These are phyloP conservation scores for Lobosporangium transversale DNA, from an alignment of 192 early-diverging fungal genomes.

Conservation along the genomic window DNA sequence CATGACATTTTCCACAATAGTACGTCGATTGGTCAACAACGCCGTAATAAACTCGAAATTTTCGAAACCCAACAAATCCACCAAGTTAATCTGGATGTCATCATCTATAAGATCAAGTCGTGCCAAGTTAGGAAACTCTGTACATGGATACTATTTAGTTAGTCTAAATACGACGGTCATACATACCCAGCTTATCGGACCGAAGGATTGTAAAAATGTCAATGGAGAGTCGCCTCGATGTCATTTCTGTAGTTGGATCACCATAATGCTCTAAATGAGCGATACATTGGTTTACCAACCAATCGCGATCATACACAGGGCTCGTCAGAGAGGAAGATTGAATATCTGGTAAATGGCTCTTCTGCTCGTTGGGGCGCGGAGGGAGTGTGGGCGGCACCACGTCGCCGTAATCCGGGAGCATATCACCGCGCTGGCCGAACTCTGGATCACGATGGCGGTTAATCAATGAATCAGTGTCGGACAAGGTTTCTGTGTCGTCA, in stretches of 20 bases:
- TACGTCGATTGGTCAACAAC: conserved; percentile 64
- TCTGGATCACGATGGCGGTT: conserved; percentile 3
- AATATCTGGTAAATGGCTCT: background rate
- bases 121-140: background rate
- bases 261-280: conserved; percentile 55
- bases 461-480: conserved; percentile 22
- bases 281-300: conserved; percentile 61
- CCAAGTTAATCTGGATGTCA: conserved; percentile 70
- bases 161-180: background rate
- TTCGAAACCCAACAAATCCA: conserved; percentile 79
- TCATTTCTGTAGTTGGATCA: conserved; percentile 54
- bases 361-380: conserved; percentile 1
- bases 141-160: background rate
- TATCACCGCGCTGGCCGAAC: background rate
- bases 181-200: conserved; percentile 60
- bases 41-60: conserved; percentile 74
- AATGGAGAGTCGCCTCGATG: conserved; percentile 67
- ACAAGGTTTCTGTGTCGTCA: conserved; percentile 49
- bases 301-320: conserved; percentile 23
- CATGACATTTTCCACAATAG: conserved; percentile 72
- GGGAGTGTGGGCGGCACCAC: conserved; percentile 12
- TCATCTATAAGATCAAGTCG: conserved; percentile 48
- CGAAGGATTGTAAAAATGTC: conserved; percentile 78
- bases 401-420: conserved; percentile 9
- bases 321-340: conserved; percentile 14